Percentiles rank a stretch among this genome's conserved stretches.
Conservation (phyloP, 805 yeast genomes). For the Cyberlindnera japonica region DNA sequence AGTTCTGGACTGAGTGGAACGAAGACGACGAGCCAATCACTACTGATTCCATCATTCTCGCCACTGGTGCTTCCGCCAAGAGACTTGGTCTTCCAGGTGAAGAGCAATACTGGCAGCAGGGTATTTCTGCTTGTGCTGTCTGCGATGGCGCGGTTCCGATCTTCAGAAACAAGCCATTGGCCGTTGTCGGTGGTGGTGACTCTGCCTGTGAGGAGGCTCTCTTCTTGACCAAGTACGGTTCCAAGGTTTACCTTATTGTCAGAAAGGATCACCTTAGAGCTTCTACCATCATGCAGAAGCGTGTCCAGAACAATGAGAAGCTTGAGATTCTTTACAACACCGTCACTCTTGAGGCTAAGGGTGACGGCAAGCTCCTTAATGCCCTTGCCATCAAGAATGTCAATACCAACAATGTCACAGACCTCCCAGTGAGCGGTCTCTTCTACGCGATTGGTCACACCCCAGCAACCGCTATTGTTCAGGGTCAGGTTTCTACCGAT, state of each 20-base stretch:
- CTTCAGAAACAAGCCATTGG: constrained; percentile 95
- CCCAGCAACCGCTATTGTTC: constrained; percentile 86
- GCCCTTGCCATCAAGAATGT: constrained; percentile 64
- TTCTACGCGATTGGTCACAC: constrained; percentile 98
- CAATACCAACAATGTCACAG: constrained; percentile 63
- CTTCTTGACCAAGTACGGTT: constrained; percentile 95
- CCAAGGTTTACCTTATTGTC: constrained; percentile 89
- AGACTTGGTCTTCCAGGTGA: constrained; percentile 94
- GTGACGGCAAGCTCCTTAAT: constrained; percentile 82
- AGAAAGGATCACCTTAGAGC: constrained; percentile 96
- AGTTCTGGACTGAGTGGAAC: constrained; percentile 93
- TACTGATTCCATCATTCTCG: constrained; percentile 86
- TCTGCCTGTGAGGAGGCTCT: constrained; percentile 99
- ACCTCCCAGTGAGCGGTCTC: constrained; percentile 80
- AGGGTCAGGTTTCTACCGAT: constrained; percentile 72
- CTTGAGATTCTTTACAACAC: constrained; percentile 88
- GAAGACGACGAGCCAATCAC: constrained; percentile 91
- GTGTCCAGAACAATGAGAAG: constrained; percentile 80
- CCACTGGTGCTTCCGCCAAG: constrained; percentile 98
- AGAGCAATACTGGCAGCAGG: constrained; percentile 98
- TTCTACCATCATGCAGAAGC: constrained; percentile 93
- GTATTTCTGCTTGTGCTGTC: constrained; percentile 99
- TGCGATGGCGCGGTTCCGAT: constrained; percentile 99
- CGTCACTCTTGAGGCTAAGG: constrained; percentile 83
- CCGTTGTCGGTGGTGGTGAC: constrained; percentile 99